Base-by-base conservation (phyloP, 306 rosid genomes). In the Vachellia pachyceras region DNA sequence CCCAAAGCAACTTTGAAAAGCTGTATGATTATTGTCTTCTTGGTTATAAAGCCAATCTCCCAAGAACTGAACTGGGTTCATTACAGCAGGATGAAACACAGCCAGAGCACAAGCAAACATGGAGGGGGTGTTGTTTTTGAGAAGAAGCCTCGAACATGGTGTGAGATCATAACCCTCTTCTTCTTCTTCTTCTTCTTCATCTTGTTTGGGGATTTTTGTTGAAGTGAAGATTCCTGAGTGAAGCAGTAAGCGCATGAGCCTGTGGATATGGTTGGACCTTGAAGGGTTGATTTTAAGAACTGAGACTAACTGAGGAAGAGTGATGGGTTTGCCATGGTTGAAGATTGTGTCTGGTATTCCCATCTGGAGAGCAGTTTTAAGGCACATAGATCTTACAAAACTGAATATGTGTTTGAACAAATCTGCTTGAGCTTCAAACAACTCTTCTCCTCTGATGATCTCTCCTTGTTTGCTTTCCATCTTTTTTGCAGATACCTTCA, bases 321-420 rank as follows among this genome's bases (percentile, higher is more conserved):
- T 11, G 17, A 61, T 61, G 17, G 67, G 40, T 61, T 23, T 22
- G 36, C 65, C 36, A 58, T 58, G 35, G 36, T 58, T 23, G 65
- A 58, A 58, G 65, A 58, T 58, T 22, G 14, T 23, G 65, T 58
- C 36, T 58, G 65, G 65, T 58, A 58, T 58, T 11, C 65, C 35
- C 15, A 58, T 22, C 14, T 58, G 65, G 12, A 58, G 36, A 11
- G 36, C 65, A 58, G 36, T 58, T 58, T 58, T 58, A 23, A 58
- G 65, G 36, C 65, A 58, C 65, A 58, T 58, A 58, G 65, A 58
- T 23, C 65, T 8, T 58, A 58, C 65, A 23, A 58, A 58, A 9
- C 36, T 58, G 65, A 58, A 58, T 10, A 58, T 10, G 36, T 58
- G 35, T 58, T 58, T 23, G 36, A 22, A 58, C 36, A 58, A 58